Base-by-base conservation (phyloP, 352 stramenopile species). In the Globisporangium emineosum region DNA sequence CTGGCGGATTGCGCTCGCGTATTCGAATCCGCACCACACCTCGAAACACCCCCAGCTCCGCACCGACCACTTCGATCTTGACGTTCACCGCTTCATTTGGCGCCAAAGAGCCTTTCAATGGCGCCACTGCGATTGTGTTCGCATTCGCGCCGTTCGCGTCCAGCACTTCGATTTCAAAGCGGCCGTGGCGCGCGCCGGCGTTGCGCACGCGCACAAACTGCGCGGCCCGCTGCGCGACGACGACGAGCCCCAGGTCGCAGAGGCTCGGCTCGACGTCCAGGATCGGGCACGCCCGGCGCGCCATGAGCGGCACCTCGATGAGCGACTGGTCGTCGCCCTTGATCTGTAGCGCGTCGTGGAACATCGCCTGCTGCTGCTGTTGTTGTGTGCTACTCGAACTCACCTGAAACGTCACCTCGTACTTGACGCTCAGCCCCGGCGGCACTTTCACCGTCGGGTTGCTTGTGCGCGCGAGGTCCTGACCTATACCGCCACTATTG, bases 361-460 rank as follows among this genome's bases (percentile, higher is more conserved):
- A 65, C 12, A 89, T 74, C 29, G 75, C 67, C 21, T 69, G 52
- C 19, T 45, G 17, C 15, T 56, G 49, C 25, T 9, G n/a, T 35
- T 21, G 47, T 7, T 15, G n/a, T 21, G 30, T 30, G 5, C n/a
- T 30, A 23, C 58, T 10, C 13, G 17, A 60, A 21, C 50, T 50
- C 1, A 64, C 57, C 55, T 83, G 55, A 56, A 93, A 96, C 6
- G 78, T 60, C 9, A 96, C 69, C 27, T 96, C 86, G 57, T 89
- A 88, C 54, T 76, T 81, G 47, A 69, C 43, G 54, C 70, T 73
- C 2, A 96, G 72, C 9, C 86, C 87, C 2, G 87, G 60, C 0
- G 87, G 78, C 19, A 94, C 70, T 56, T 78, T 73, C 12, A 89
- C 66, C 0, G 81, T 96, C 29, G 82, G 74, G 57, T 94, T 94